phyloP scores from a whole-genome alignment of 441 rosid species.

The Populus hybrid region DNA sequence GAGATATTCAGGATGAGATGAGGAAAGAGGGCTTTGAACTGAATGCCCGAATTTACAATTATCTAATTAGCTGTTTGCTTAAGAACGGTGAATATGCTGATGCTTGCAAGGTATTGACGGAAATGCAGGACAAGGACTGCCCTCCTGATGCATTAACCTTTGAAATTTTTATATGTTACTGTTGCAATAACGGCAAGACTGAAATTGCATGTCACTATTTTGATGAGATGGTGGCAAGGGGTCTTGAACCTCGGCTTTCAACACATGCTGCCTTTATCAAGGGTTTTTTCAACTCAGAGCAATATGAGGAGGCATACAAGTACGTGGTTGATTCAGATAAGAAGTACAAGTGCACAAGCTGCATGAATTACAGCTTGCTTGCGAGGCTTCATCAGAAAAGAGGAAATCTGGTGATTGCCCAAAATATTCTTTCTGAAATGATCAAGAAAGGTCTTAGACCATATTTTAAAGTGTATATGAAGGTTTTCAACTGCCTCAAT shows the following conservation, averaged over 20 bases:
- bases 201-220: constrained; percentile 30
- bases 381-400: constrained; percentile 43
- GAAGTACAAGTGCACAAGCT: constrained; percentile 24
- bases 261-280: constrained; percentile 50
- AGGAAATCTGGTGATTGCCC: constrained; percentile 35
- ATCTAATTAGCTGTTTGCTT: constrained; percentile 38
- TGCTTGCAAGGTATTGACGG: constrained; percentile 31
- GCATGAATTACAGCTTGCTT: constrained; percentile 40
- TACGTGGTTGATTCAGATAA: constrained; percentile 35
- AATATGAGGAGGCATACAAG: constrained; percentile 38
- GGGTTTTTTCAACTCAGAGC: constrained; percentile 29
- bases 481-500: constrained; percentile 34
- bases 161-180: constrained; percentile 42
- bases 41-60: constrained; percentile 31
- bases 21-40: constrained; percentile 33
- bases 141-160: constrained; percentile 54
- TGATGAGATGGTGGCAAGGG: constrained; percentile 24
- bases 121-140: constrained; percentile 37
- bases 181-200: constrained; percentile 28
- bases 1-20: constrained; percentile 38
- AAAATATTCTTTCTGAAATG: constrained; percentile 48
- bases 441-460: constrained; percentile 52
- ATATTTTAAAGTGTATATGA: constrained; percentile 26
- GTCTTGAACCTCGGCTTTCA: constrained; percentile 42
- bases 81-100: constrained; percentile 26